A percentile compares a stretch with the other conserved stretches of the same genome.
phyloP scores from a whole-genome alignment of 495 filamentous ascomycete species.

The Cercophora scortea region DNA sequence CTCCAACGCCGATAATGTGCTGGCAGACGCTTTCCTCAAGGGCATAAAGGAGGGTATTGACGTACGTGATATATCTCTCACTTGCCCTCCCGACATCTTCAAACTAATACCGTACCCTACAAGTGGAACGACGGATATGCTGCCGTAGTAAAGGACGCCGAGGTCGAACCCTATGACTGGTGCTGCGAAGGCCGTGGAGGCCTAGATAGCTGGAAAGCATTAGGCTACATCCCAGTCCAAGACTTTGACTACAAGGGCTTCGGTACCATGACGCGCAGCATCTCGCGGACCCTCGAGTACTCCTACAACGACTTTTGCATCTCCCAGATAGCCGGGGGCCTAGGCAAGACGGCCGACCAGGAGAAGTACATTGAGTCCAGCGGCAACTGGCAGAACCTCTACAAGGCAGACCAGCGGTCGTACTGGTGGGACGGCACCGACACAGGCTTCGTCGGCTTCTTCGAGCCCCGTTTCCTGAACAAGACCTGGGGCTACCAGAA shows the following conservation, averaged over 20 bases:
- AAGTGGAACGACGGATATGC: conserved; percentile 63
- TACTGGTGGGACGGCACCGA: conserved; percentile 48
- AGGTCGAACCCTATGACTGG: conserved; percentile 67
- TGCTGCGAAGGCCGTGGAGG: conserved; percentile 62
- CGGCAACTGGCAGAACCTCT: conserved; percentile 62
- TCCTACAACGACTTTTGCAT: conserved; percentile 73
- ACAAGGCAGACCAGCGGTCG: conserved; percentile 54
- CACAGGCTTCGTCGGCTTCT: conserved; percentile 60
- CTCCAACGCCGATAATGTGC: conserved; percentile 69
- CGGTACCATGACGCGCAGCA: conserved; percentile 61
- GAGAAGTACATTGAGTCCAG: conserved; percentile 56
- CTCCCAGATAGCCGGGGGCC: conserved; percentile 49
- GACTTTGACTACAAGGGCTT: conserved; percentile 62
- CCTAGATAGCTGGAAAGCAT: conserved; percentile 57
- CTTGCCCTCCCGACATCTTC: not conserved
- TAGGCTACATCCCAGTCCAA: conserved; percentile 61
- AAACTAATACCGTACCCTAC: not conserved
- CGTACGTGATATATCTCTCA: conserved; percentile 14
- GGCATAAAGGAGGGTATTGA: conserved; percentile 55
- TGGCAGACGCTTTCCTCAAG: conserved; percentile 66
- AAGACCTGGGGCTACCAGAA: conserved; percentile 63
- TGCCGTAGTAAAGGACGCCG: conserved; percentile 68
- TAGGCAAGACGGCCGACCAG: conserved; percentile 46
- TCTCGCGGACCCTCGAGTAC: conserved; percentile 70
- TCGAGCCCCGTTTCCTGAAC: conserved; percentile 61